Conservation (phyloP, 179 eudicot genomes). For the Patellifolia procumbens region DNA sequence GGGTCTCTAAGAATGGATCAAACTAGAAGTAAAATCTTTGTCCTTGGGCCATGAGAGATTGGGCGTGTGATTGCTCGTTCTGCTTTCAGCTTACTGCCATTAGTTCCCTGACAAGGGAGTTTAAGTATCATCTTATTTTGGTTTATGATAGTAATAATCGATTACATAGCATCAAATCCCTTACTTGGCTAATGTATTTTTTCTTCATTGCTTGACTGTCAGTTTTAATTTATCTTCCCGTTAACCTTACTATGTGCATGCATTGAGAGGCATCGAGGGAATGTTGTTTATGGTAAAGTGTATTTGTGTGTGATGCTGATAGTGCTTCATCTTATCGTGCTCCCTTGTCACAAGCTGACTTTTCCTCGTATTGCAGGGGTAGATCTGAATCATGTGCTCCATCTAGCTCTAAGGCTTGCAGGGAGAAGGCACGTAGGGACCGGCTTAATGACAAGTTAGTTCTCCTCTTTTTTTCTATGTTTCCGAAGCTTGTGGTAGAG, state of each 20-base stretch:
- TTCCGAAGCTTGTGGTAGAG: too few relatives aligned
- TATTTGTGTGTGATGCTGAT: neutral
- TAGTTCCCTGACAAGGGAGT: neutral
- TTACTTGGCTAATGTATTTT: neutral
- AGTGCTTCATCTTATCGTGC: neutral
- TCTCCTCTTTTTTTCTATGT: neutral
- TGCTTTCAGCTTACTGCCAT: neutral
- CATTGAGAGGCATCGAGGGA: neutral
- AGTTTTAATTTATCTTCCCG: neutral
- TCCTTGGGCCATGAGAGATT: neutral
- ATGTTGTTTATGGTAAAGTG: neutral
- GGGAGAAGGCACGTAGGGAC: slow-evolving; percentile 96
- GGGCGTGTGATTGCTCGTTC: neutral
- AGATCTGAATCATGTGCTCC: slow-evolving; percentile 74
- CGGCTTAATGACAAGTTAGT: slow-evolving; percentile 90
- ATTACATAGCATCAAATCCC: slow-evolving; percentile 1
- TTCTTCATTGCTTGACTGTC: neutral
- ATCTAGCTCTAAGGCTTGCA: slow-evolving; percentile 90
- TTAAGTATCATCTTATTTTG: neutral
- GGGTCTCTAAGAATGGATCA: neutral
- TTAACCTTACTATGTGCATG: too few relatives aligned
- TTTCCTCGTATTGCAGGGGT: slow-evolving; percentile 45
- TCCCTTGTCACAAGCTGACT: neutral
- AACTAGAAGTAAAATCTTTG: neutral
- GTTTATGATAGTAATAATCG: neutral